phyloP scores from a whole-genome alignment of 257 asterid genomes.

The Gentiana straminea region DNA sequence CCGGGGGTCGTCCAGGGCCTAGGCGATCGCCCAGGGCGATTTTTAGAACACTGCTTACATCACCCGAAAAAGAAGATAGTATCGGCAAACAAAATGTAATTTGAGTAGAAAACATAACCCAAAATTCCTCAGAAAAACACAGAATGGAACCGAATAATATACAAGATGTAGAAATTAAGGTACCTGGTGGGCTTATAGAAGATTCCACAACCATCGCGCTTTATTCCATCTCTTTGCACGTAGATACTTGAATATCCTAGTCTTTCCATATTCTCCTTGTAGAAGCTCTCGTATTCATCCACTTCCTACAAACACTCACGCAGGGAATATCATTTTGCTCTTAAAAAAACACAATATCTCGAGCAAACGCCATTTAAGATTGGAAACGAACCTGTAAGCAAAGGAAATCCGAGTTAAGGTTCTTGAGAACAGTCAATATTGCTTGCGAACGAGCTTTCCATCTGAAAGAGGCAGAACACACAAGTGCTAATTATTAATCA shows the following conservation, averaged over 20 bases:
- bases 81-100: too few species aligned
- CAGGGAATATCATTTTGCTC: background rate
- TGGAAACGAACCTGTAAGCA: constrained; percentile 61
- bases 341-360: too few species aligned
- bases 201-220: constrained; percentile 92
- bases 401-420: constrained; percentile 66
- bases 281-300: constrained; percentile 82
- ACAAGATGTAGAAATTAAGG: constrained; percentile 9
- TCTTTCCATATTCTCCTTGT: constrained; percentile 59
- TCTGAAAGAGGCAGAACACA: constrained; percentile 25
- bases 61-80: background rate
- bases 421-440: constrained; percentile 50
- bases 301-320: constrained; percentile 47
- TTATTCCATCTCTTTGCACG: constrained; percentile 71
- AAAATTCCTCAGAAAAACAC: background rate
- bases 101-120: background rate
- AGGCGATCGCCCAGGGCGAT: too few species aligned
- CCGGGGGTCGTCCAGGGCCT: too few species aligned
- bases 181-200: constrained; percentile 63
- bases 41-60: too few species aligned
- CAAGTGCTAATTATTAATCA: too few species aligned
- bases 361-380: too few species aligned
- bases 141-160: background rate
- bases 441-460: constrained; percentile 94
- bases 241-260: constrained; percentile 81